Percentiles rank a stretch among this genome's conserved stretches.
Conservation (phyloP, 1,284 basidiomycete species). For the Hymenochaete sp. region DNA sequence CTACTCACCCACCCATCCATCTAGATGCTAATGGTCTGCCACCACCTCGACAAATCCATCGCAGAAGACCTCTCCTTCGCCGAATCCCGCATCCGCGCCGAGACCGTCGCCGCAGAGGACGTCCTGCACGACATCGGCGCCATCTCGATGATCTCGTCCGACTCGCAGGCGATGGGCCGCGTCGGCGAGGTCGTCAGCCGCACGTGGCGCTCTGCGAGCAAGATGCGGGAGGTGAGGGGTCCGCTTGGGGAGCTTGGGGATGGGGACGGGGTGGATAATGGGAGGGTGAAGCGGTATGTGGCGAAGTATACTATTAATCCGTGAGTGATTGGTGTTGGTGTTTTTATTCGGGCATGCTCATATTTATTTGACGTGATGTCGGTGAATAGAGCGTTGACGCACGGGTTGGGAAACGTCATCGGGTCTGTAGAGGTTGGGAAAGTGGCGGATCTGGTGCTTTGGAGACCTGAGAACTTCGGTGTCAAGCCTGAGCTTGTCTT, state of each 20-base stretch:
- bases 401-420: constrained; percentile 84
- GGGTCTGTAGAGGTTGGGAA: constrained; percentile 80
- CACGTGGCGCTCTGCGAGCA: constrained; percentile 96
- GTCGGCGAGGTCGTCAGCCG: constrained; percentile 91
- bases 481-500: constrained; percentile 87
- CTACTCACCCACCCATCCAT: too few species aligned
- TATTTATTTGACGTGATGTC: not conserved
- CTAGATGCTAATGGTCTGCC: constrained; percentile 99
- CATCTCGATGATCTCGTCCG: constrained; percentile 93
- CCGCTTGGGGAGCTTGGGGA: constrained; percentile 60
- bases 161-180: constrained; percentile 96
- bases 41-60: constrained; percentile 83
- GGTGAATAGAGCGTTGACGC: constrained; percentile 72
- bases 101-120: constrained; percentile 97
- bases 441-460: constrained; percentile 90
- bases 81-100: constrained; percentile 92
- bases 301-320: constrained; percentile 98
- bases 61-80: constrained; percentile 95
- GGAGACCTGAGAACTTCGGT: constrained; percentile 91
- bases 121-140: constrained; percentile 92
- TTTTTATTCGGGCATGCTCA: constrained; percentile 8
- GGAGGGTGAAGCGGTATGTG: constrained; percentile 94
- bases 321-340: constrained; percentile 39
- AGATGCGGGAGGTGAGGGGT: constrained; percentile 80
- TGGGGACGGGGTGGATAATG: constrained; percentile 68